phyloP scores from a whole-genome alignment of 257 asterid species.

The Fraxinus anomala region DNA sequence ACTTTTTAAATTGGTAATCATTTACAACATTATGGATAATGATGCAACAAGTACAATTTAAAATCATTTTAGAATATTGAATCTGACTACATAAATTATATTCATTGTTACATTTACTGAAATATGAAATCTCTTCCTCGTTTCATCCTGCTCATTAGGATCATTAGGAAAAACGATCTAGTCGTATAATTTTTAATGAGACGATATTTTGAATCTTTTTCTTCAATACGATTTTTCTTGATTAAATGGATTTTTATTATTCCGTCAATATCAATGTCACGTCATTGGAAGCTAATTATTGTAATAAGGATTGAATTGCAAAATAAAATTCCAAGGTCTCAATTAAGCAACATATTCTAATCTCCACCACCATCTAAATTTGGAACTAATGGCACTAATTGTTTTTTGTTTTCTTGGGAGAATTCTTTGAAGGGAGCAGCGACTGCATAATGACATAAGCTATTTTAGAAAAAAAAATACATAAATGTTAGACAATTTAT shows the following conservation, averaged over 20 bases:
- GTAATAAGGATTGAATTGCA: not conserved
- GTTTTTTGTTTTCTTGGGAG: not conserved
- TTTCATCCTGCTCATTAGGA: not conserved
- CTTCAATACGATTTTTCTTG: not conserved
- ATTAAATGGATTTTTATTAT: not conserved
- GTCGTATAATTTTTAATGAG: too few relatives aligned
- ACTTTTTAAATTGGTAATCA: too few relatives aligned
- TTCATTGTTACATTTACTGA: not conserved
- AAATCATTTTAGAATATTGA: not conserved
- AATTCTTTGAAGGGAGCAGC: not conserved
- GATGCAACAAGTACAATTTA: too few relatives aligned
- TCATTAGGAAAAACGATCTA: too few relatives aligned
- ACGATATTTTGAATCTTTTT: not conserved
- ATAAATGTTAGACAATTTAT: not conserved
- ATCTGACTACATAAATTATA: too few relatives aligned
- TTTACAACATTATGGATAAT: too few relatives aligned
- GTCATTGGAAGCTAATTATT: not conserved
- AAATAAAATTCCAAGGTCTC: not conserved
- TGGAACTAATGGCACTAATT: slow-evolving; percentile 5
- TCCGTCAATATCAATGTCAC: not conserved
- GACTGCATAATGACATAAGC: not conserved
- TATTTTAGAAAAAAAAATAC: not conserved
- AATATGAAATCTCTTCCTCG: not conserved
- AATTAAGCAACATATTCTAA: not conserved
- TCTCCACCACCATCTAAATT: slow-evolving; percentile 1